These are phyloP conservation scores for Elongisporangium senticosum DNA, from an alignment of 352 stramenopile species.

Conservation along the genomic window DNA sequence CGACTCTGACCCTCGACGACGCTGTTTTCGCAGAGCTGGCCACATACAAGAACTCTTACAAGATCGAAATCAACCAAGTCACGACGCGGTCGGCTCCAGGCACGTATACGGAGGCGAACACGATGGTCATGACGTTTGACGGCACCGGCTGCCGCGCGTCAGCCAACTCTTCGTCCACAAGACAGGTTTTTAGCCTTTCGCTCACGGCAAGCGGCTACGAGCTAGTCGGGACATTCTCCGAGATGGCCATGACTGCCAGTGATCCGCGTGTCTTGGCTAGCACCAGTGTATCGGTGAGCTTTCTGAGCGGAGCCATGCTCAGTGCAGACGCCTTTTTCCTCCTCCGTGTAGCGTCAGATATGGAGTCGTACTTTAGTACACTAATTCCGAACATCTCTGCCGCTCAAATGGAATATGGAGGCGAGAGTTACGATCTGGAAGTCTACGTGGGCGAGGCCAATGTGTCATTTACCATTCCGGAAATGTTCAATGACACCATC, in stretches of 20 bases:
- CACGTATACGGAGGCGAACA: conserved; percentile 49
- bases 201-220: conserved; percentile 48
- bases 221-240: conserved; percentile 47
- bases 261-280: conserved; percentile 39
- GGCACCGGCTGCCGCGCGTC: conserved; percentile 45
- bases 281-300: conserved; percentile 50
- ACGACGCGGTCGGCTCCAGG: conserved; percentile 54
- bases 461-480: conserved; percentile 70
- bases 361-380: conserved; percentile 47
- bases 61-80: conserved; percentile 49
- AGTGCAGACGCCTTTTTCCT: conserved; percentile 56
- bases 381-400: conserved; percentile 50
- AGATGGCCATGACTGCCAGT: conserved; percentile 43
- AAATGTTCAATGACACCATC: conserved; percentile 46
- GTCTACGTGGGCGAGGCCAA: conserved; percentile 50
- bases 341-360: conserved; percentile 50
- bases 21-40: conserved; percentile 32
- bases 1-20: conserved; percentile 37
- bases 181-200: conserved; percentile 58
- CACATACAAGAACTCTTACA: conserved; percentile 30
- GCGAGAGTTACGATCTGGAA: conserved; percentile 28
- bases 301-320: conserved; percentile 55
- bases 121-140: conserved; percentile 49
- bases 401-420: conserved; percentile 31
- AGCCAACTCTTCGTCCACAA: conserved; percentile 4